These are phyloP conservation scores for Lodderomyces margitis DNA, from an alignment of 1,139 yeast species.

Conservation along the genomic window DNA sequence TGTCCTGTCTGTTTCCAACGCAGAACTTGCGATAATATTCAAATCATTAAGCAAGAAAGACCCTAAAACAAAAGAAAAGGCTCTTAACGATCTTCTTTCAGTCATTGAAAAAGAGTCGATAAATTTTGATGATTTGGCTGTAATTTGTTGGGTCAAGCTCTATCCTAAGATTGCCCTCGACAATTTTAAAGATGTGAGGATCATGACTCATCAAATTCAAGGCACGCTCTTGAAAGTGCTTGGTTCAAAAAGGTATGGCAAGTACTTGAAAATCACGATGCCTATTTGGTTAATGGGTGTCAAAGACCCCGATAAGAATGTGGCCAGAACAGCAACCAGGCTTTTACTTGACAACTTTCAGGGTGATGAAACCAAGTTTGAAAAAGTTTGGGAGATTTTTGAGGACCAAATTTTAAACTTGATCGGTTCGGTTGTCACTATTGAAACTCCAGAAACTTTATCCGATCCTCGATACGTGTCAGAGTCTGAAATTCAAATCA, in stretches of 20 bases:
- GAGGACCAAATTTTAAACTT: conserved; percentile 54
- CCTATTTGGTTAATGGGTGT: conserved; percentile 73
- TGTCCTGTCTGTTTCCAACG: conserved; percentile 51
- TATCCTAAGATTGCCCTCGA: conserved; percentile 79
- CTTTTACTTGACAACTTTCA: conserved; percentile 57
- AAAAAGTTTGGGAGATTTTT: conserved; percentile 60
- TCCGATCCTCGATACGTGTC: conserved; percentile 75
- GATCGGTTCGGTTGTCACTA: conserved; percentile 48
- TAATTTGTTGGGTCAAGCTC: conserved; percentile 74
- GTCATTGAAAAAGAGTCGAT: not conserved
- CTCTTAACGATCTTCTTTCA: conserved; percentile 53
- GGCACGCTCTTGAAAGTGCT: conserved; percentile 46
- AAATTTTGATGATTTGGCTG: conserved; percentile 44
- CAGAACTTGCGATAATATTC: conserved; percentile 64
- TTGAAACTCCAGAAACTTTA: conserved; percentile 60
- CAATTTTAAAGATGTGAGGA: conserved; percentile 62
- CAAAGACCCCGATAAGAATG: conserved; percentile 66
- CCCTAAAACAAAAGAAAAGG: conserved; percentile 79
- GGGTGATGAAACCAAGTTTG: conserved; percentile 51
- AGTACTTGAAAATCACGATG: conserved; percentile 65
- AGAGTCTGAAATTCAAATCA: conserved; percentile 65
- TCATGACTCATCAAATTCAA: conserved; percentile 62
- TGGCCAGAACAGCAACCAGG: conserved; percentile 48
- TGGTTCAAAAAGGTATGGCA: conserved; percentile 59
- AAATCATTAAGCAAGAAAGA: conserved; percentile 78